Conservation (phyloP, 768 basidiomycete genomes). For the Xerocomellus amylosporus region DNA sequence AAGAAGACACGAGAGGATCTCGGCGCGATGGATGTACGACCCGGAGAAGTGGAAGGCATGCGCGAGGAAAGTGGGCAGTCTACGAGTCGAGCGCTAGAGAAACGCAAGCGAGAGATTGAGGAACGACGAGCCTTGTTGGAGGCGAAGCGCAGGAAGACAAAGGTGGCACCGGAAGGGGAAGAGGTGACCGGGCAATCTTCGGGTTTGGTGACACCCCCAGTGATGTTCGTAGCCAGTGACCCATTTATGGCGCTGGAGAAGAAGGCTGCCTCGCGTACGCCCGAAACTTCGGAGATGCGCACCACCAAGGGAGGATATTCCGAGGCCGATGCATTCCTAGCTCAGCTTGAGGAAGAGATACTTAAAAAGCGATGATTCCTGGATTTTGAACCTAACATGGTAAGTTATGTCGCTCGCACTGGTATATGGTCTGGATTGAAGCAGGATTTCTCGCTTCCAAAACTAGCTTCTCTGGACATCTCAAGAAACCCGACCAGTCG, state of each 20-base stretch:
- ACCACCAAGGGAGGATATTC: conserved; percentile 10
- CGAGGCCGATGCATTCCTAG: conserved; percentile 61
- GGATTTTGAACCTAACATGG: background rate
- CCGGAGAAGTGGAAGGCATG: conserved; percentile 82
- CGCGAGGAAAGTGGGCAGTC: conserved; percentile 33
- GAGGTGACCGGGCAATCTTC: background rate
- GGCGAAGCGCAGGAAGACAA: conserved; percentile 63
- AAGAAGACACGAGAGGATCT: conserved; percentile 54
- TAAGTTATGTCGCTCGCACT: background rate
- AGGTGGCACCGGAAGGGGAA: conserved; percentile 7
- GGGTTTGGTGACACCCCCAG: background rate
- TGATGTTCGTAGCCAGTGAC: conserved; percentile 32
- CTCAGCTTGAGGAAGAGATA: conserved; percentile 64
- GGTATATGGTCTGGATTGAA: background rate
- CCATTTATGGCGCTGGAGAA: conserved; percentile 44
- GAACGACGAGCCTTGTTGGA: conserved; percentile 59
- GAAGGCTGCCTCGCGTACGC: conserved; percentile 17
- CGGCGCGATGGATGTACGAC: conserved; percentile 57
- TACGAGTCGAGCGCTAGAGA: conserved; percentile 56
- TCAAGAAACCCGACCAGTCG: conserved; percentile 44
- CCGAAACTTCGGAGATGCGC: conserved; percentile 29
- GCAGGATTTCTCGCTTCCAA: conserved; percentile 32
- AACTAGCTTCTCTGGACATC: conserved; percentile 49
- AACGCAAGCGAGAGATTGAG: conserved; percentile 71
- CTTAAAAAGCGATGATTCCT: conserved; percentile 22